Evolutionary conservation across 257 asterid genomes (phyloP).

Genomic region (Solanum paucissectum): DNA sequence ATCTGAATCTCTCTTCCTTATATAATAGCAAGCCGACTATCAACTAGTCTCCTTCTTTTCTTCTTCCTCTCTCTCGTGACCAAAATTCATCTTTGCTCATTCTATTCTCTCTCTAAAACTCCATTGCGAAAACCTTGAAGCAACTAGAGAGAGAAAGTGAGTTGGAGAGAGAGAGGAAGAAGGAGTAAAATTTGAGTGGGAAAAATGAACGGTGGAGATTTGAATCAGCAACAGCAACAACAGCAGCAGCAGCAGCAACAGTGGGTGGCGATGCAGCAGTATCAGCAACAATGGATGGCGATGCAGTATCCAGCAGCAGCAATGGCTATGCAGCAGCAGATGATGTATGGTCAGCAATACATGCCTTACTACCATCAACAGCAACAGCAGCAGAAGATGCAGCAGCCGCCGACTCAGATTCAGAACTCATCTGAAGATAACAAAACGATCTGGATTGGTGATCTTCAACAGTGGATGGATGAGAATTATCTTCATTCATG

Average conservation of each 20-base stretch:
- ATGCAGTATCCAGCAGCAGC: slow-evolving; percentile 73
- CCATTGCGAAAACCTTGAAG: neutral
- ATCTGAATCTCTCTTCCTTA: neutral
- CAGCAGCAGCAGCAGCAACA: slow-evolving; percentile 46
- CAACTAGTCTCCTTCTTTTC: slow-evolving; percentile 6
- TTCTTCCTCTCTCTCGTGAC: neutral
- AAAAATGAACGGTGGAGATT: slow-evolving; percentile 70
- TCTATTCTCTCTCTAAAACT: slow-evolving; percentile 3
- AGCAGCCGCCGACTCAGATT: slow-evolving; percentile 40
- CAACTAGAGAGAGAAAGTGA: neutral
- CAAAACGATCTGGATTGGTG: slow-evolving; percentile 97
- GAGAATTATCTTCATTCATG: slow-evolving; percentile 74
- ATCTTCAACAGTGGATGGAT: slow-evolving; percentile 98
- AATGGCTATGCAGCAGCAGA: slow-evolving; percentile 72
- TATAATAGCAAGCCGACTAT: slow-evolving; percentile 27
- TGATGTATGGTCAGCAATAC: slow-evolving; percentile 83
- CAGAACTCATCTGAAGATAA: slow-evolving; percentile 72
- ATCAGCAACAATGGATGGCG: slow-evolving; percentile 95
- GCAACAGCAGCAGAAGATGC: slow-evolving; percentile 27
- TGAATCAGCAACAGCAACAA: slow-evolving; percentile 44
- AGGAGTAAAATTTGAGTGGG: slow-evolving; percentile 2
- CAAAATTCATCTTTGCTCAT: neutral
- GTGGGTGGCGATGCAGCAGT: slow-evolving; percentile 94
- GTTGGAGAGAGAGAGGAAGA: slow-evolving; percentile 4
- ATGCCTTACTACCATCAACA: slow-evolving; percentile 68